Evolutionary conservation across 129 eudicot species (phyloP), one percentile per base, ranked within the genome.

Genomic region (Escallonia rubra): DNA sequence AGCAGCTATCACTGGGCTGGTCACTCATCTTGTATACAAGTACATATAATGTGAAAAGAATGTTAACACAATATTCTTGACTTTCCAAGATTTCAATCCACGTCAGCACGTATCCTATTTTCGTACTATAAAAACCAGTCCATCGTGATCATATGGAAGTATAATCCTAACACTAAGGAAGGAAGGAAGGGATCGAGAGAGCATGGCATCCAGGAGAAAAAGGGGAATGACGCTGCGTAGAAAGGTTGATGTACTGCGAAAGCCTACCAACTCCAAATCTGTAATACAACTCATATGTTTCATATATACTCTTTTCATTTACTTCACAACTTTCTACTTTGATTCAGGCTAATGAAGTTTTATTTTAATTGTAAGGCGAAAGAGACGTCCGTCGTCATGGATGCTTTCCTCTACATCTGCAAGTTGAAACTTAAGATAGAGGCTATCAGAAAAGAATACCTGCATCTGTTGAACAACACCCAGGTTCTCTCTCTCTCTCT

Each of bases 191-290:
- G 16, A 44, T 3, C 5, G 14, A 0, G 0, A 55, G 63, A 68
- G 61, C 60, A 75, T 79, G 84, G 72, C 79, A 61, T 47, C 70
- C 40, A 80, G 60, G 65, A 10, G 48, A 52, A 86, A 64, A 43
- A 80, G 72, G 69, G 67, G 67, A 59, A 73, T 76, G 56, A 72
- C 72, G 13, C 5, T 84, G 64, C 71, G 70, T 10, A 84, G 79
- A 67, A 84, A 80, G 86, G 83, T 80, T 71, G 81, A 59, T 60
- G 52, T 77, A 34, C 68, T 84, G 54, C 59, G 80, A 70, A 44
- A 54, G 11, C 81, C 80, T 11, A 73, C 82, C 73, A 66, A 71
- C 41, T 84, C 89, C 70, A 77, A 84, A 81, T 73, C 86, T 48
- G 89, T 84, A 80, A 43, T 40, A 13, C 15, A 12, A 58, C 34